Evolutionary conservation across 495 filamentous ascomycete genomes (phyloP).

Genomic region (Darksidea phi): DNA sequence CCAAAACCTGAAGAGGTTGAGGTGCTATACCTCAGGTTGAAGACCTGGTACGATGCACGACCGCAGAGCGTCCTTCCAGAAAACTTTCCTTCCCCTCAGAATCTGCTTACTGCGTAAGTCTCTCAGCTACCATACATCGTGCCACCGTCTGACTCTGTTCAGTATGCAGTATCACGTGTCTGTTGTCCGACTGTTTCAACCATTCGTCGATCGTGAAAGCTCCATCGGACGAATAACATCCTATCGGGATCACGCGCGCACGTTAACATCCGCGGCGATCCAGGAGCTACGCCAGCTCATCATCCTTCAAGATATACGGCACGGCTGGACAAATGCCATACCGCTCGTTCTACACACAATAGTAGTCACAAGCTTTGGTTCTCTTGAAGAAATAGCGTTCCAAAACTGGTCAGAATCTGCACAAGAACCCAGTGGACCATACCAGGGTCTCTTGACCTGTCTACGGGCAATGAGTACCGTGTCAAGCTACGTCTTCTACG

Average conservation of each 20-base stretch:
- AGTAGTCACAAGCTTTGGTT: conserved; percentile 14
- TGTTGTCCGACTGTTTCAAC: conserved; percentile 16
- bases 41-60: conserved; percentile 22
- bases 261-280: conserved; percentile 2
- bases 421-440: conserved; percentile 7
- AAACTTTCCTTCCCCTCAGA: conserved; percentile 12
- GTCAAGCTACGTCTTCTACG: conserved; percentile 23
- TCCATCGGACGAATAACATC: conserved; percentile 1
- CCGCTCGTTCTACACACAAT: conserved; percentile 19
- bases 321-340: conserved; percentile 18
- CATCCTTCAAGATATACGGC: conserved; percentile 12
- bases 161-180: conserved; percentile 24
- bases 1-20: conserved; percentile 22
- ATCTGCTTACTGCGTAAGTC: conserved; percentile 24
- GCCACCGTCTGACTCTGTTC: not conserved
- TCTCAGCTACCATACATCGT: not conserved
- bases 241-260: conserved; percentile 12
- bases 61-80: conserved; percentile 1
- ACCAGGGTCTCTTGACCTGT: conserved; percentile 18
- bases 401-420: not conserved
- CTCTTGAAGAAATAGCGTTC: conserved; percentile 13
- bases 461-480: conserved; percentile 13
- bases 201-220: conserved; percentile 13
- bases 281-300: conserved; percentile 20
- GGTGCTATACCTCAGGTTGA: conserved; percentile 16